Percentiles rank a stretch among this genome's conserved stretches.
Evolutionary conservation across 495 filamentous ascomycete genomes (phyloP).

Genomic region (Penicillium coprophilum): DNA sequence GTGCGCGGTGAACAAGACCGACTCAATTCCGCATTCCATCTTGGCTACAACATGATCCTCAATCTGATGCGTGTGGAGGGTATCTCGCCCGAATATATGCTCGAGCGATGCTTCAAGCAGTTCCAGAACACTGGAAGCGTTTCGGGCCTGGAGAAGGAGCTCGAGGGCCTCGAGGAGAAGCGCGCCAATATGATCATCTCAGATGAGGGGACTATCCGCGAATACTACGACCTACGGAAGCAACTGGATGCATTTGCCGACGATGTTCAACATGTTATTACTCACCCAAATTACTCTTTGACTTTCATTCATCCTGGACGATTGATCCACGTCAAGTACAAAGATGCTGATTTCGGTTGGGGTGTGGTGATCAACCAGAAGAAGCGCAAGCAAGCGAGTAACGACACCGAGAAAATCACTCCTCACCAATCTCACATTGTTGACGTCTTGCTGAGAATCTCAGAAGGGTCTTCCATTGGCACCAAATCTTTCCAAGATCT

Average conservation of each 20-base stretch:
- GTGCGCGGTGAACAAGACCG: conserved; percentile 95
- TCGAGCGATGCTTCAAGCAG: conserved; percentile 94
- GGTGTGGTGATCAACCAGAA: conserved; percentile 75
- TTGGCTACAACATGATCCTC: conserved; percentile 99
- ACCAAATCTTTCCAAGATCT: conserved; percentile 60
- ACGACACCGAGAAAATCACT: conserved; percentile 60
- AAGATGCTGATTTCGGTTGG: conserved; percentile 87
- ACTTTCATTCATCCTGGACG: conserved; percentile 80
- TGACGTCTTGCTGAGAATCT: conserved; percentile 77
- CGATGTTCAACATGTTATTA: conserved; percentile 84
- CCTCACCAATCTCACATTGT: conserved; percentile 75
- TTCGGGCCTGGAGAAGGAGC: conserved; percentile 74
- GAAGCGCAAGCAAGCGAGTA: conserved; percentile 58
- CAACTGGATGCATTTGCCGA: conserved; percentile 78
- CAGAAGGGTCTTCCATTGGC: conserved; percentile 56
- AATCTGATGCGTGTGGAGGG: conserved; percentile 95
- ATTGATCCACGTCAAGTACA: conserved; percentile 76
- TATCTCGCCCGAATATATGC: conserved; percentile 95
- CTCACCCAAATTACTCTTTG: conserved; percentile 80
- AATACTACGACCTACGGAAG: conserved; percentile 85
- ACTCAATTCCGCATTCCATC: conserved; percentile 94
- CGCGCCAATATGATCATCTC: conserved; percentile 69
- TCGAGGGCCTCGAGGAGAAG: conserved; percentile 70
- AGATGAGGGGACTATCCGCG: conserved; percentile 83
- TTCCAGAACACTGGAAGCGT: conserved; percentile 93